Conservation (phyloP, 257 asterid species). For the Solanum tacnaense region DNA sequence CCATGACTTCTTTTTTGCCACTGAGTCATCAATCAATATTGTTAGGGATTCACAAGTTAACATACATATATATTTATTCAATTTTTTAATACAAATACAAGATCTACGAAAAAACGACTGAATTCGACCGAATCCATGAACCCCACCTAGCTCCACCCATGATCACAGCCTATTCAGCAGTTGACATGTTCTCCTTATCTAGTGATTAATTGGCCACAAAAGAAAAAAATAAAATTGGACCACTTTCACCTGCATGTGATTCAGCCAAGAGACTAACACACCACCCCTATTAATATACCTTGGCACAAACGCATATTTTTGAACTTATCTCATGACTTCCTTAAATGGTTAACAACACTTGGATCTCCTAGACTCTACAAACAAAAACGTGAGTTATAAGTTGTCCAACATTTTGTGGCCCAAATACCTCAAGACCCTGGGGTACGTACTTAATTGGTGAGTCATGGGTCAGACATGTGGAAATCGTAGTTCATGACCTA, state of each 20-base stretch:
- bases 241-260: background rate
- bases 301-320: background rate
- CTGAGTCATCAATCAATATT: no score
- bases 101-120: background rate
- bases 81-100: no score
- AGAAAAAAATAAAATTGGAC: background rate
- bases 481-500: background rate
- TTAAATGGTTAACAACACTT: background rate
- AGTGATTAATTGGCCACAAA: background rate
- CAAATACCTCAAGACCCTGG: background rate
- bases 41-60: no score
- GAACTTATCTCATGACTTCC: background rate
- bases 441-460: no score
- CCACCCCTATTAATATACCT: background rate
- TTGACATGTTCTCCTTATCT: background rate
- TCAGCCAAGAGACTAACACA: background rate
- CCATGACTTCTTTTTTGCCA: no score
- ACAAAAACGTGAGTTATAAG: background rate
- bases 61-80: no score
- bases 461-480: background rate
- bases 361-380: background rate
- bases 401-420: background rate
- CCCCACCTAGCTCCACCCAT: background rate
- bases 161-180: background rate
- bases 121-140: no score